Conservation (phyloP, 345 rosid species). For the Camelina hispida region DNA sequence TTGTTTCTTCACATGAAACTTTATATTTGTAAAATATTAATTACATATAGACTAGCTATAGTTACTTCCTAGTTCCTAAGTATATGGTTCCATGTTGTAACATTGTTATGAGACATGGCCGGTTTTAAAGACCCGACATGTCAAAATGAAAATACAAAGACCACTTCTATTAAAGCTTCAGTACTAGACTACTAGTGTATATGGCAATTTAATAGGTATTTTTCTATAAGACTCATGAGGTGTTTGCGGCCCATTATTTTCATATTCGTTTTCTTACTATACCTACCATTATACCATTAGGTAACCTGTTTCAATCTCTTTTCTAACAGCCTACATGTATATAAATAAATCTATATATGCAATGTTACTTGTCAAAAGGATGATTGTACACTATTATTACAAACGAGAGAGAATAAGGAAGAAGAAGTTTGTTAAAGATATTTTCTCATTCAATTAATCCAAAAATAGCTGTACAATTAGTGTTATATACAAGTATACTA, state of each 20-base stretch:
- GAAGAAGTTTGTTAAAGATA: no score
- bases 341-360: neutral
- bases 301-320: neutral
- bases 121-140: neutral
- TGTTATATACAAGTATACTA: no score
- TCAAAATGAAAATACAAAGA: neutral
- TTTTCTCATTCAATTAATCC: no score
- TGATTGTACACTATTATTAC: neutral
- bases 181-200: neutral
- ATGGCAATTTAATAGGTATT: no score
- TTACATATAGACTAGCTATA: no score
- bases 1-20: neutral
- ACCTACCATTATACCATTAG: neutral
- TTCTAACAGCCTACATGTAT: neutral
- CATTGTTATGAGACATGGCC: neutral
- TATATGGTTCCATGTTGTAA: neutral
- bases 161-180: neutral
- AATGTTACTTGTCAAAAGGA: neutral
- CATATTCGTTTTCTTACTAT: neutral
- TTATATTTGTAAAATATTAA: neutral
- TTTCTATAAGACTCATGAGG: neutral
- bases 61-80: neutral
- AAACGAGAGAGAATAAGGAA: no score
- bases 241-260: neutral
- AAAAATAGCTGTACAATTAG: no score